Conservation (phyloP, 1,284 basidiomycete species). For the Pholiota adiposa region DNA sequence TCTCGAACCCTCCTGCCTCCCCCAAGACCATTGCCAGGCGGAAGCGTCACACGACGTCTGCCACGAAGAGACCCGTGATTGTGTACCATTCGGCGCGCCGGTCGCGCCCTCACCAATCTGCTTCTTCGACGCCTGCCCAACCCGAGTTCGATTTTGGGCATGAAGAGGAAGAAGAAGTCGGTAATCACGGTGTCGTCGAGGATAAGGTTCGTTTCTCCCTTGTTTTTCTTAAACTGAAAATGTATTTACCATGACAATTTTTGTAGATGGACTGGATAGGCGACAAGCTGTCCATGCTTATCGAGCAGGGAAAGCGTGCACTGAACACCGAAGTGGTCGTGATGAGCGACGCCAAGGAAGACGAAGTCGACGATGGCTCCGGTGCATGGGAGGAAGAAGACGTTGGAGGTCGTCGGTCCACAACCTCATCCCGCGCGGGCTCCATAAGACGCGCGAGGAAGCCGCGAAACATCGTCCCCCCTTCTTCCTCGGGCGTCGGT, state of each 20-base stretch:
- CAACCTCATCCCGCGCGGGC: slow-evolving; percentile 27
- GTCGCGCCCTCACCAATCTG: slow-evolving; percentile 2
- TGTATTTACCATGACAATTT: neutral
- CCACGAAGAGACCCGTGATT: slow-evolving; percentile 14
- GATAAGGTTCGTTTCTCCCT: slow-evolving; percentile 51
- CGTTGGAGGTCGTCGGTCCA: slow-evolving; percentile 1
- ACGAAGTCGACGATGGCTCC: slow-evolving; percentile 74
- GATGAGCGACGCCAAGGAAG: slow-evolving; percentile 69
- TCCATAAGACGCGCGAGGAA: slow-evolving; percentile 26
- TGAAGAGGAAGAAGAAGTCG: slow-evolving; percentile 31
- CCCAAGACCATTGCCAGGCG: slow-evolving; percentile 1
- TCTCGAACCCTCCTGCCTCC: neutral
- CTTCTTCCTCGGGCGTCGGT: slow-evolving; percentile 9
- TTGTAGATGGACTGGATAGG: slow-evolving; percentile 77
- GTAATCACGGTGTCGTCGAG: slow-evolving; percentile 38
- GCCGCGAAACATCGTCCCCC: slow-evolving; percentile 30
- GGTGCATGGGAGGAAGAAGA: slow-evolving; percentile 70
- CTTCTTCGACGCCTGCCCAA: slow-evolving; percentile 15
- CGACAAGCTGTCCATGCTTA: slow-evolving; percentile 64
- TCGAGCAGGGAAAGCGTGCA: slow-evolving; percentile 74
- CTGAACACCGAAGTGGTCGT: slow-evolving; percentile 73
- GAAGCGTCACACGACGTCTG: slow-evolving; percentile 1
- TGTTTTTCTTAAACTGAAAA: slow-evolving; percentile 7
- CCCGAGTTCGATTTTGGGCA: slow-evolving; percentile 43
- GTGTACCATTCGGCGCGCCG: slow-evolving; percentile 12